Conservation (phyloP, 164 flowering plant species). For the Chimonanthus salicifolius region DNA sequence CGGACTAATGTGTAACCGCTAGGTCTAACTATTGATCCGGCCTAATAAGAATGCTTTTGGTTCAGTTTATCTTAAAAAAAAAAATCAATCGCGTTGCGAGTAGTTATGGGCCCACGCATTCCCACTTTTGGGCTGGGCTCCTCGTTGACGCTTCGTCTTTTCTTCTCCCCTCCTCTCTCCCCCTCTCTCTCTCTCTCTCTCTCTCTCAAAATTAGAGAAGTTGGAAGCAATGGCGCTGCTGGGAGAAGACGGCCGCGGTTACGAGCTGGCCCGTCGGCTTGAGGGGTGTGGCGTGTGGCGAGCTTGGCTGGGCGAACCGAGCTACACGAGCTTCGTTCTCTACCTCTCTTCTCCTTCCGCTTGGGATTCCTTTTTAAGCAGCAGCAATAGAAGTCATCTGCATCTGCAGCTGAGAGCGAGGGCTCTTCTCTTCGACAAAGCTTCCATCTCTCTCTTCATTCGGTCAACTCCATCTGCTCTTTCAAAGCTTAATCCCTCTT, state of each 20-base stretch:
- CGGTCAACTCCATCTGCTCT: constrained; percentile 28
- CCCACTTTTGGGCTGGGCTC: not conserved
- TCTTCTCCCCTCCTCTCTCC: not conserved
- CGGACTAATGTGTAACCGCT: too few species aligned
- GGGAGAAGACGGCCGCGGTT: constrained; percentile 88
- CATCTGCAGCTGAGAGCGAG: constrained; percentile 83
- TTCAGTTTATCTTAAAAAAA: too few species aligned
- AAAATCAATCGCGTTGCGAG: too few species aligned
- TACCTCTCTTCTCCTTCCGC: constrained; percentile 54
- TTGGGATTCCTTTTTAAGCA: constrained; percentile 72
- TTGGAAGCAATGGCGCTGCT: constrained; percentile 47
- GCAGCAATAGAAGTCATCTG: constrained; percentile 58
- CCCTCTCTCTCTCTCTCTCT: not conserved
- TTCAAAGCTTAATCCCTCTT: constrained; percentile 63
- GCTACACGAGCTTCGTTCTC: constrained; percentile 46
- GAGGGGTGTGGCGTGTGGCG: constrained; percentile 80
- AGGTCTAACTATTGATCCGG: too few species aligned
- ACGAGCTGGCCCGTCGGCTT: constrained; percentile 78
- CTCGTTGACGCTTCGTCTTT: not conserved
- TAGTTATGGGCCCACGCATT: too few species aligned
- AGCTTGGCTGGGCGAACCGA: constrained; percentile 82
- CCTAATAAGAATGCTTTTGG: too few species aligned
- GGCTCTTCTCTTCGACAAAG: constrained; percentile 89
- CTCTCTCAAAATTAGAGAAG: not conserved
- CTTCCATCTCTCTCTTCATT: constrained; percentile 64